These are phyloP conservation scores for Leishmania lainsoni DNA, from an alignment of 208 protist species.

Conservation along the genomic window DNA sequence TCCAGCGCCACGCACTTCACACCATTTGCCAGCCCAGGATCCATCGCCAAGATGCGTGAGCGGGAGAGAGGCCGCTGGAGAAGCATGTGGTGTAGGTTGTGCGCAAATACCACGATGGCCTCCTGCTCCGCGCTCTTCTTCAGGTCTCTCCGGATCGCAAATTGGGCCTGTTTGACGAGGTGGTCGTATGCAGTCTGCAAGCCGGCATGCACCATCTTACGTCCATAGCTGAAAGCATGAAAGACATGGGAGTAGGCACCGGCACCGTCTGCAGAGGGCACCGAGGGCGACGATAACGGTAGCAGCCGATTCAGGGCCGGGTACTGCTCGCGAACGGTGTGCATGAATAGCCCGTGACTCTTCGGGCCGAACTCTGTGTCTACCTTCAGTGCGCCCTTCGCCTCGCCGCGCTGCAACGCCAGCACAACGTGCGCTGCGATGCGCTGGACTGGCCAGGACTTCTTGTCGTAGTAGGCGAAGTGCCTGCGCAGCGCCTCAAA, in stretches of 20 bases:
- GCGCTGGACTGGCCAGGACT: conserved; percentile 41
- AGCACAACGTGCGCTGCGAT: conserved; percentile 65
- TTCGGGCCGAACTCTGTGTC: conserved; percentile 36
- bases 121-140: conserved; percentile 77
- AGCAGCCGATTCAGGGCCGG: conserved; percentile 24
- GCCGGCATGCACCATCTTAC: conserved; percentile 20
- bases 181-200: conserved; percentile 40
- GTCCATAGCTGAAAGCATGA: conserved; percentile 17
- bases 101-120: conserved; percentile 78
- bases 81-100: conserved; percentile 81
- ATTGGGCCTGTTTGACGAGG: conserved; percentile 47
- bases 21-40: conserved; percentile 79
- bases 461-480: conserved; percentile 66
- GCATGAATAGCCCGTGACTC: conserved; percentile 44
- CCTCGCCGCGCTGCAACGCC: conserved; percentile 73
- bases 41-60: conserved; percentile 80
- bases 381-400: conserved; percentile 67
- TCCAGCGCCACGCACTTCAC: conserved; percentile 86
- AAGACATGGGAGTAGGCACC: not conserved
- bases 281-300: conserved; percentile 9
- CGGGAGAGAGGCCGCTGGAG: conserved; percentile 71
- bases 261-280: not conserved
- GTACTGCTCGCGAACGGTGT: conserved; percentile 33
- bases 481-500: conserved; percentile 65
- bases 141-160: conserved; percentile 60